A percentile compares a stretch with the other conserved stretches of the same genome.
Conservation (phyloP, 2,329 filamentous ascomycete genomes). For the Aspergillus neoniger region DNA sequence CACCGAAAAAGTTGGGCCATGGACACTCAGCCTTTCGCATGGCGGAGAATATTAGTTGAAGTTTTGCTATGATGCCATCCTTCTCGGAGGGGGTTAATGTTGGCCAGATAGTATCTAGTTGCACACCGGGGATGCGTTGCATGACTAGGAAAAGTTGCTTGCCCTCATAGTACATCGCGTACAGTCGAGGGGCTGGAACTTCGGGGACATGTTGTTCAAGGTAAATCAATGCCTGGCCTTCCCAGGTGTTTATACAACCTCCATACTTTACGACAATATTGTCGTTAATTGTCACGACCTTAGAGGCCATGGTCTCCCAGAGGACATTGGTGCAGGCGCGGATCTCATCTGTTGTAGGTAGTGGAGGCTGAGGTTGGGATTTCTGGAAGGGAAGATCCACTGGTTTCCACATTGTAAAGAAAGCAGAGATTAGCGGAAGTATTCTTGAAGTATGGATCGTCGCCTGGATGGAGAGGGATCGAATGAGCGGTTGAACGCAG, state of each 20-base stretch:
- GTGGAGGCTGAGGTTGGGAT: conserved; percentile 20
- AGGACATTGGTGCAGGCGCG: conserved; percentile 30
- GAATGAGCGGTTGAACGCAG: not conserved
- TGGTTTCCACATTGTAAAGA: conserved; percentile 28
- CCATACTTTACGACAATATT: conserved; percentile 33
- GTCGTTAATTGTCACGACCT: conserved; percentile 29
- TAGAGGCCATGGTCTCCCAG: conserved; percentile 24
- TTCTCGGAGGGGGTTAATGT: conserved; percentile 29
- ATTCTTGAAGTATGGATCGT: not conserved
- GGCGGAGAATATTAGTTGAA: conserved; percentile 23
- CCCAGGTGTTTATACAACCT: conserved; percentile 2
- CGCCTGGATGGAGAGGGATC: not conserved
- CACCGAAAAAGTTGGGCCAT: conserved; percentile 28
- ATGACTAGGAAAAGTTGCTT: conserved; percentile 30
- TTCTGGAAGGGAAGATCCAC: conserved; percentile 28
- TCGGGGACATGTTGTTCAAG: conserved; percentile 31
- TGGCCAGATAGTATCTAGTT: conserved; percentile 27
- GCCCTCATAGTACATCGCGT: conserved; percentile 31
- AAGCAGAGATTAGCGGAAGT: not conserved
- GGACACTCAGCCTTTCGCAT: conserved; percentile 28
- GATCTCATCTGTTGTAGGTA: conserved; percentile 31
- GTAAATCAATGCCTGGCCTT: conserved; percentile 17
- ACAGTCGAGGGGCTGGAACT: conserved; percentile 32
- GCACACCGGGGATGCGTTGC: conserved; percentile 28
- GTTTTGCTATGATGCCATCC: conserved; percentile 29